Conservation (phyloP, 768 basidiomycete genomes). For the Boletus vermiculosoides region DNA sequence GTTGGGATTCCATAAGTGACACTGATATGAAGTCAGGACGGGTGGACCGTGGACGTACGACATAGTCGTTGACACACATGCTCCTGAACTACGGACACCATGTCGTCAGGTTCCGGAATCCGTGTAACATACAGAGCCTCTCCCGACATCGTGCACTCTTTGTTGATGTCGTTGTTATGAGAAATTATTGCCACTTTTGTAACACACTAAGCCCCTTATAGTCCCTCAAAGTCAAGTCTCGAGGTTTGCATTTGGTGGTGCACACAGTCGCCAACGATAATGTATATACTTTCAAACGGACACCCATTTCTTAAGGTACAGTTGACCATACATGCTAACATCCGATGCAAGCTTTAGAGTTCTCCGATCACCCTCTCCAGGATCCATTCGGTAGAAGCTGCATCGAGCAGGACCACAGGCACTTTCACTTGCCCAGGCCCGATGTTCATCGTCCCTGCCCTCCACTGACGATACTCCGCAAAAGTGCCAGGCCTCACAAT, state of each 20-base stretch:
- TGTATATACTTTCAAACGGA: background rate
- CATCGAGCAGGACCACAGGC: background rate
- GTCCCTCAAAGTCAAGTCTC: no score
- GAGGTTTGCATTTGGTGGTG: no score
- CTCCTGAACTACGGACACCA: background rate
- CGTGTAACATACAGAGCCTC: conserved; percentile 72
- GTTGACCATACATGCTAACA: background rate
- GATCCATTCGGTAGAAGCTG: background rate
- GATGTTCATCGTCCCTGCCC: background rate
- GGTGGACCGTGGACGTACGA: no score
- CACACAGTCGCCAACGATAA: no score
- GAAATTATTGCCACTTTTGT: no score
- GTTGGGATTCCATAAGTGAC: no score
- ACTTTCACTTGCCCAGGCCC: background rate
- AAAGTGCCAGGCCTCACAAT: background rate
- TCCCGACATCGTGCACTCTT: conserved; percentile 29
- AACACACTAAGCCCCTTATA: no score
- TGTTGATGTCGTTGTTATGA: conserved; percentile 2
- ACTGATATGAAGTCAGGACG: no score
- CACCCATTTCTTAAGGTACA: background rate
- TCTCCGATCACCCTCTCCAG: background rate
- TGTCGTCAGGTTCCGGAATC: conserved; percentile 11
- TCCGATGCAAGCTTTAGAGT: no score
- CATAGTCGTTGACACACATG: no score
- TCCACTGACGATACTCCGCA: background rate